phyloP scores from a whole-genome alignment of 192 early-diverging fungal species.

The Pilobolus umbonatus region DNA sequence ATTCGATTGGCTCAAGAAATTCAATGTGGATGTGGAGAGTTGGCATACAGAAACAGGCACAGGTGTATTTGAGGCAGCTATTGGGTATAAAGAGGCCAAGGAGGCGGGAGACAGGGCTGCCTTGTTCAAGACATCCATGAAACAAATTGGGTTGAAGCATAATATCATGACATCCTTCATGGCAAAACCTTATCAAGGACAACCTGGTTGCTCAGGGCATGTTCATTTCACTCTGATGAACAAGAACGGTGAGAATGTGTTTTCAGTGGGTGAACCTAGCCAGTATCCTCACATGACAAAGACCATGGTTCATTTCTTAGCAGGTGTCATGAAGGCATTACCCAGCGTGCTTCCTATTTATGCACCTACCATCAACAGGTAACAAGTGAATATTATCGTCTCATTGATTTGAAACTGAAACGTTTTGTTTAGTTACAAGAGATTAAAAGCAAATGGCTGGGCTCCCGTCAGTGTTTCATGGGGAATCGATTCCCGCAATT shows the following conservation, averaged over 20 bases:
- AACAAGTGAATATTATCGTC: constrained; percentile 1
- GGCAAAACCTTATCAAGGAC: constrained; percentile 70
- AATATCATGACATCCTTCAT: constrained; percentile 78
- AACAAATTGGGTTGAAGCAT: constrained; percentile 64
- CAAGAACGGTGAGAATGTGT: constrained; percentile 45
- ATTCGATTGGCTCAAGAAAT: constrained; percentile 54
- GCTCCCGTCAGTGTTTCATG: constrained; percentile 78
- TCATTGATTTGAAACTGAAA: not conserved
- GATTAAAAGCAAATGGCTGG: constrained; percentile 80
- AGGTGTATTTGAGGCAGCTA: constrained; percentile 77
- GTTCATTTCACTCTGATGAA: constrained; percentile 67
- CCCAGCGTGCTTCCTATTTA: constrained; percentile 68
- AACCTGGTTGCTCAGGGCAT: constrained; percentile 81
- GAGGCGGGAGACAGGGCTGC: constrained; percentile 67
- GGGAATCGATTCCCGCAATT: constrained; percentile 68
- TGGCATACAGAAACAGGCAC: constrained; percentile 83
- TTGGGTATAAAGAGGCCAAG: constrained; percentile 56
- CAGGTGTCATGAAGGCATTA: constrained; percentile 54
- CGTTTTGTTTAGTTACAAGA: constrained; percentile 56
- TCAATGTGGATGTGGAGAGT: constrained; percentile 65
- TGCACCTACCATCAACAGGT: constrained; percentile 77
- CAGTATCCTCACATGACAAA: constrained; percentile 44
- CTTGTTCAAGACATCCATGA: constrained; percentile 71
- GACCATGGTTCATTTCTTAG: constrained; percentile 50
- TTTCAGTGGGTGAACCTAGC: constrained; percentile 31